phyloP scores from a whole-genome alignment of 148 eudicot genomes.

The Rhododendron ovatum region DNA sequence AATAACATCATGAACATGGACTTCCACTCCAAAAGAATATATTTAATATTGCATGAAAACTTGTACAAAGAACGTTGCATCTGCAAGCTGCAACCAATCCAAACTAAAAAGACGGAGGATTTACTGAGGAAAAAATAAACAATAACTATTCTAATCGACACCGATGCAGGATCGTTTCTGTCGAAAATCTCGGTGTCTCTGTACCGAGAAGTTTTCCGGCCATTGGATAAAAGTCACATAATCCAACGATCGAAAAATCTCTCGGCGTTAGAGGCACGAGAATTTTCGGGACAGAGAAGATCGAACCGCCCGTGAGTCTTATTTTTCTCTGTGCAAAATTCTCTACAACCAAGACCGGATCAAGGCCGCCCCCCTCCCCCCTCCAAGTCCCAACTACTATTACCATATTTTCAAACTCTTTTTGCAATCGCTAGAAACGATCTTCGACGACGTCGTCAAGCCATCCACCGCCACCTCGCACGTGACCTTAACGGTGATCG shows the following conservation, averaged over 20 bases:
- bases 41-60: not conserved
- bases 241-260: too few relatives aligned
- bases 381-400: not conserved
- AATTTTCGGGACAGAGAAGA: too few relatives aligned
- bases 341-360: not conserved
- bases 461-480: constrained; percentile 52
- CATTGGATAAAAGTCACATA: too few relatives aligned
- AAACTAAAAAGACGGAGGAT: too few relatives aligned
- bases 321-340: not conserved
- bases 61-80: not conserved
- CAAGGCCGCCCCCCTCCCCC: too few relatives aligned
- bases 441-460: constrained; percentile 42
- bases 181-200: too few relatives aligned
- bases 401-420: constrained; percentile 56
- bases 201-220: too few relatives aligned
- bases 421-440: constrained; percentile 54
- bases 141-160: not conserved
- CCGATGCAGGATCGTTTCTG: too few relatives aligned
- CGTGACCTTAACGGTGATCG: constrained; percentile 45
- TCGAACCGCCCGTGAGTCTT: not conserved
- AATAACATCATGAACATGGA: not conserved
- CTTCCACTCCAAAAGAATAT: not conserved
- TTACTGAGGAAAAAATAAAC: not conserved
- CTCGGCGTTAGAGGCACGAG: accelerated
- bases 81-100: too few relatives aligned